Evolutionary conservation across 441 rosid species (phyloP).

Genomic region (Euphorbia corollata): DNA sequence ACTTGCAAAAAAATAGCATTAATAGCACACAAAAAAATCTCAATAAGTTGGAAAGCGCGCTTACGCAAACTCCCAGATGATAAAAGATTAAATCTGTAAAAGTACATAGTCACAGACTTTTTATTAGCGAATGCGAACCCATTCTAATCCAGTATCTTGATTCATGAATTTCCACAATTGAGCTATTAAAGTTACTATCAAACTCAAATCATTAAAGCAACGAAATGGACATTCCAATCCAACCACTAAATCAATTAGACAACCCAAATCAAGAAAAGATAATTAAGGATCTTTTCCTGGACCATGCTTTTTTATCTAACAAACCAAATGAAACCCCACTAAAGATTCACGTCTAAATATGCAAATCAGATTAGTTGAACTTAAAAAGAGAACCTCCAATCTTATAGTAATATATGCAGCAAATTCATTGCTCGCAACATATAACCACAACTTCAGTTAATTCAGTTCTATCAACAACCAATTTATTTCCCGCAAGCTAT

Average conservation of each 20-base stretch:
- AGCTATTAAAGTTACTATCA: neutral
- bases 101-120: neutral
- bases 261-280: constrained; percentile 1
- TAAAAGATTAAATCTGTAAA: neutral
- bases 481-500: neutral
- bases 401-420: neutral
- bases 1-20: neutral
- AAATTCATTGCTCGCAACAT: neutral
- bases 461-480: neutral
- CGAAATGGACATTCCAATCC: neutral
- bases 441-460: neutral
- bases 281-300: neutral
- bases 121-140: neutral
- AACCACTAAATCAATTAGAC: neutral
- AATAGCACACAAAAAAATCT: neutral
- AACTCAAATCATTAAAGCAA: neutral
- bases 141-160: neutral
- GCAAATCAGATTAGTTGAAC: neutral
- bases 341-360: neutral
- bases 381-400: neutral
- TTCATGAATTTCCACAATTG: neutral
- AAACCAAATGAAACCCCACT: neutral
- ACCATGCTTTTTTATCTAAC: neutral
- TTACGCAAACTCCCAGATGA: neutral
- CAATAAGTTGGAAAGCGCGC: neutral